These are phyloP conservation scores for Boletus pseudo-olivaceus DNA, from an alignment of 768 basidiomycete species.

Conservation along the genomic window DNA sequence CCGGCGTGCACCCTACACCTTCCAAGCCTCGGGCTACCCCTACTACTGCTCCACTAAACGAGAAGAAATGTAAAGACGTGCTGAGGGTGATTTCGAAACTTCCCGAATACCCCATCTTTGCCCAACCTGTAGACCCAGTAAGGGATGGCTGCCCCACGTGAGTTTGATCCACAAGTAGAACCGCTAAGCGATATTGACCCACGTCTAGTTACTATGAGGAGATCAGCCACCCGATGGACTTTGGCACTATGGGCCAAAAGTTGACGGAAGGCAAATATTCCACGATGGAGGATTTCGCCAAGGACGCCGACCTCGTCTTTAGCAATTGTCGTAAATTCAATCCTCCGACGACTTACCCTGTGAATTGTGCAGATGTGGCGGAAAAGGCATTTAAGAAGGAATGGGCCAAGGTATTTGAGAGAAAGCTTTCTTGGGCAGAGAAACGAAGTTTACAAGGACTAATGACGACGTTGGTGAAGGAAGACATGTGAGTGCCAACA, in stretches of 20 bases:
- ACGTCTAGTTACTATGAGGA: constrained; percentile 80
- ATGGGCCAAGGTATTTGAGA: constrained; percentile 76
- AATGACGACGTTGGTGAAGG: constrained; percentile 65
- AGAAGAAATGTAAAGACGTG: constrained; percentile 79
- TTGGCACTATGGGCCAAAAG: constrained; percentile 74
- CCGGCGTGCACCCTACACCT: constrained; percentile 32
- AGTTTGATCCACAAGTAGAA: constrained; percentile 30
- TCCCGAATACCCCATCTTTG: constrained; percentile 71
- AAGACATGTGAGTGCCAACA: constrained; percentile 50
- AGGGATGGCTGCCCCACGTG: constrained; percentile 88
- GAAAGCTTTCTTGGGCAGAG: constrained; percentile 71
- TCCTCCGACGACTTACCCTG: constrained; percentile 72
- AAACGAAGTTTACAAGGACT: constrained; percentile 74
- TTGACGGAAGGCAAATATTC: constrained; percentile 64
- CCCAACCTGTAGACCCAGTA: constrained; percentile 78
- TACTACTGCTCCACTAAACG: constrained; percentile 57
- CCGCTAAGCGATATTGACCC: neutral
- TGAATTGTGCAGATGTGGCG: constrained; percentile 64
- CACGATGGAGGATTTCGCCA: constrained; percentile 78
- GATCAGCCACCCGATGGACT: constrained; percentile 91
- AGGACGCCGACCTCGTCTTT: constrained; percentile 80
- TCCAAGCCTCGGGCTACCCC: constrained; percentile 39
- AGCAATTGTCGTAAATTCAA: constrained; percentile 93
- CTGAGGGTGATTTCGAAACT: constrained; percentile 56
- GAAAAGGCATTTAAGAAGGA: constrained; percentile 80